Percentiles rank a stretch among this genome's conserved stretches.
Evolutionary conservation across 2,329 filamentous ascomycete species (phyloP).

Genomic region (Myriosclerotinia scirpicola): DNA sequence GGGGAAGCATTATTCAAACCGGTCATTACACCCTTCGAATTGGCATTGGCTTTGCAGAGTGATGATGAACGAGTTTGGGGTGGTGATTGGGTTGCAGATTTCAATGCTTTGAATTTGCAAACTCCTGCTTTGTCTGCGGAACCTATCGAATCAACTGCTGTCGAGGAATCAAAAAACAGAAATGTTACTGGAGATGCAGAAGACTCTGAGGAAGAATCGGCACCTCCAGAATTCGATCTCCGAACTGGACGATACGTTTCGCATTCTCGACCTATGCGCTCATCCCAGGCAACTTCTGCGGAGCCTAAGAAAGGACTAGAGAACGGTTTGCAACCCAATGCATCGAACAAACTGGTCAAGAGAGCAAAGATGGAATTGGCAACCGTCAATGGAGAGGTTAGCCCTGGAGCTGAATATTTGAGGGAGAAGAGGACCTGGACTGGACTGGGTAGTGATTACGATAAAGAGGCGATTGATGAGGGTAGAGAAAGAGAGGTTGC

Average conservation of each 20-base stretch:
- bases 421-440: slow-evolving; percentile 84
- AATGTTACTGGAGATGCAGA: slow-evolving; percentile 15
- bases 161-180: slow-evolving; percentile 31
- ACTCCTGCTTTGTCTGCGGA: slow-evolving; percentile 39
- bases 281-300: slow-evolving; percentile 10
- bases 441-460: slow-evolving; percentile 85
- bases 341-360: slow-evolving; percentile 60
- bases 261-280: slow-evolving; percentile 71
- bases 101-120: slow-evolving; percentile 57
- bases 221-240: slow-evolving; percentile 88
- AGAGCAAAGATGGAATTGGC: slow-evolving; percentile 69
- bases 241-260: slow-evolving; percentile 82
- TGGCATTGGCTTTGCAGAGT: slow-evolving; percentile 71
- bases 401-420: slow-evolving; percentile 86
- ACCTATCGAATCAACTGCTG: slow-evolving; percentile 30
- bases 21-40: slow-evolving; percentile 92
- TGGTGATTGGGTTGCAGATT: slow-evolving; percentile 84
- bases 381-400: slow-evolving; percentile 80
- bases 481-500: slow-evolving; percentile 38
- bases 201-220: slow-evolving; percentile 64
- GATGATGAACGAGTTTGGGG: slow-evolving; percentile 82
- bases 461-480: slow-evolving; percentile 57
- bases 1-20: slow-evolving; percentile 86
- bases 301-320: slow-evolving; percentile 30
- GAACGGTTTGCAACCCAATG: slow-evolving; percentile 31